phyloP scores from a whole-genome alignment of 257 asterid species.

The Agastache rugosa region DNA sequence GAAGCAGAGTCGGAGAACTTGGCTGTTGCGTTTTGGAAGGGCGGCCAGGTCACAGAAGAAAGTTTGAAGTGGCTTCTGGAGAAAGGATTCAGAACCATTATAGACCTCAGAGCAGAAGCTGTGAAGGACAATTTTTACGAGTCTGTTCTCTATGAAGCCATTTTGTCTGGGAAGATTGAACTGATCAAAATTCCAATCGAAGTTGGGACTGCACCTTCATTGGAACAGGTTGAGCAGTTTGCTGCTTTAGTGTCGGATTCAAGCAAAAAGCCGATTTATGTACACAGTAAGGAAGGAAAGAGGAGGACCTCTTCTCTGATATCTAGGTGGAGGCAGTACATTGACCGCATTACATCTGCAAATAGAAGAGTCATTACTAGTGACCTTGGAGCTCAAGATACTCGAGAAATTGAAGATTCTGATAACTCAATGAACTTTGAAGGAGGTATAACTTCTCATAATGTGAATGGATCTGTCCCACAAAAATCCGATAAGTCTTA shows the following conservation, averaged over 20 bases:
- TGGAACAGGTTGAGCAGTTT: constrained; percentile 76
- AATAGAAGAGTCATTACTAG: constrained; percentile 41
- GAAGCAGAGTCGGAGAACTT: constrained; percentile 43
- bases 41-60: constrained; percentile 95
- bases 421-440: constrained; percentile 34
- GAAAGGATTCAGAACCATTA: constrained; percentile 78
- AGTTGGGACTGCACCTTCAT: constrained; percentile 79
- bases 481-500: constrained; percentile 34
- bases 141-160: constrained; percentile 56
- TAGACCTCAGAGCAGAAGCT: constrained; percentile 90
- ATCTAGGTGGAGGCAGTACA: constrained; percentile 90
- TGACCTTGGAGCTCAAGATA: constrained; percentile 43
- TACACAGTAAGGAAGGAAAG: constrained; percentile 94
- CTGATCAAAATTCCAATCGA: constrained; percentile 81
- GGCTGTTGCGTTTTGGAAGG: constrained; percentile 87
- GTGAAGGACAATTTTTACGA: constrained; percentile 85
- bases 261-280: constrained; percentile 68
- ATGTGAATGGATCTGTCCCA: constrained; percentile 45
- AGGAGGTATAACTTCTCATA: constrained; percentile 41
- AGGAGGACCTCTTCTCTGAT: constrained; percentile 86
- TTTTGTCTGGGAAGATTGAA: constrained; percentile 62
- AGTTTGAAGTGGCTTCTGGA: constrained; percentile 81
- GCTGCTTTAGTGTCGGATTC: constrained; percentile 72
- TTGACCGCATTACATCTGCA: constrained; percentile 53
- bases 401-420: constrained; percentile 46